phyloP scores from a whole-genome alignment of 2,329 filamentous ascomycete genomes.

The Emmonsia crescens region DNA sequence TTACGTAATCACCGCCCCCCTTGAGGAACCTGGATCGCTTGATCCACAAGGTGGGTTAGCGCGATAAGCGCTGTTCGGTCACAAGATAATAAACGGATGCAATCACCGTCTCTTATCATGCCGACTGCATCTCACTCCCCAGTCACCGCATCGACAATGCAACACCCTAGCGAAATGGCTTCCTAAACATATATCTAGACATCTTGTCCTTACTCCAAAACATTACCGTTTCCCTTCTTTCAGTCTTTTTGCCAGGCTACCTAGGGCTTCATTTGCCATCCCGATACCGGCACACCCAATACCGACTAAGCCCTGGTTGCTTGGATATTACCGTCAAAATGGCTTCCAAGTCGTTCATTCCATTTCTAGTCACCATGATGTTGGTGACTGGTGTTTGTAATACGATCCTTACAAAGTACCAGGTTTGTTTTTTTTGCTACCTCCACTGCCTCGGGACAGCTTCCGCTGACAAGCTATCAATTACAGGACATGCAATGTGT shows the following conservation, averaged over 20 bases:
- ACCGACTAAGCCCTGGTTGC: not conserved
- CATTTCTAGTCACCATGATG: constrained; percentile 91
- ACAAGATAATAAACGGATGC: not conserved
- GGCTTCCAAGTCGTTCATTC: constrained; percentile 61
- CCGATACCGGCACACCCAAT: not conserved
- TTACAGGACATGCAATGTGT: constrained; percentile 87
- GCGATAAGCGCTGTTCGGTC: not conserved
- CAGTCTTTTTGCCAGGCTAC: not conserved
- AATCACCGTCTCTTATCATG: not conserved
- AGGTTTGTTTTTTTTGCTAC: constrained; percentile 45
- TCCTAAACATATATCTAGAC: not conserved
- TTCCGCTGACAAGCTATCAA: not conserved
- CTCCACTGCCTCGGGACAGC: not conserved
- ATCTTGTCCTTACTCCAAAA: not conserved
- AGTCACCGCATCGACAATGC: not conserved
- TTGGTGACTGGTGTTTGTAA: constrained; percentile 92
- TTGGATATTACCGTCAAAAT: constrained; percentile 37
- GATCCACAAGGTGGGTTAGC: not conserved
- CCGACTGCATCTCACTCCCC: not conserved
- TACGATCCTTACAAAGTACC: constrained; percentile 91
- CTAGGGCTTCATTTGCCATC: not conserved
- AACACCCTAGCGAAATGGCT: not conserved
- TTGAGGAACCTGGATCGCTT: too few species aligned
- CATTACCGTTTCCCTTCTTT: not conserved
- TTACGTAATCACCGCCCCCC: not conserved